Evolutionary conservation across 2,329 filamentous ascomycete species (phyloP), one percentile per base, ranked within the genome.

Genomic region (Verticillium klebahnii): DNA sequence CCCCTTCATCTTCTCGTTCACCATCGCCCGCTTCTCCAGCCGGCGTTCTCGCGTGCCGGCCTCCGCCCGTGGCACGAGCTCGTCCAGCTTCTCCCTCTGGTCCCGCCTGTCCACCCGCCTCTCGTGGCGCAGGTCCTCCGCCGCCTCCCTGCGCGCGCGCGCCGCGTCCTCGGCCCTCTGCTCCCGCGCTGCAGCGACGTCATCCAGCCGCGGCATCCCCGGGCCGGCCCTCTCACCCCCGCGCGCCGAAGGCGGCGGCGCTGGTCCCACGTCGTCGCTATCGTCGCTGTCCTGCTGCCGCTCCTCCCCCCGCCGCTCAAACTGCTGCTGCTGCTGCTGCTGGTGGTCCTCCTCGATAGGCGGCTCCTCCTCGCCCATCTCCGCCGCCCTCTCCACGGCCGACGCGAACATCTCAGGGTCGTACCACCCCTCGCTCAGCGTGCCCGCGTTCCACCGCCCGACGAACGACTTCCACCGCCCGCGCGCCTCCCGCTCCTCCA

Each of bases 391-490:
- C 11, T 74, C 72, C 34, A 73, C 66, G 9, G 77, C 74, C 29
- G 73, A 71, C 39, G 69, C 67, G 64, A 91, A 86, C 66, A 87
- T 90, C 62, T 84, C 84, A 8, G 93, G 90, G 71, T 96, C 92
- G 75, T 98, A 99, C 94, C 94, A 99, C 56, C 92, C 92, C 74
- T 94, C 89, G 5, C 91, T 89, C 65, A 98, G 80, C 77, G 94
- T 91, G 71, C 88, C 89, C 69, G 87, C 85, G 78, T 99, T 99
- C 94, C 95, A 99, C 80, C 93, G 94, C 4, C 85, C 82, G 14
- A 94, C 74, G 70, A 98, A 99, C 72, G 92, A 94, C 82, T 97
- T 97, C 93, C 94, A 99, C 61, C 94, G 81, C 1, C 93, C 93
- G 66, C 83, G 89, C 1, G 88, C 76, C 72, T 97, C 93, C n/a